Conservation (phyloP, 2,329 filamentous ascomycete species). For the Aspergillus pseudotamarii region DNA sequence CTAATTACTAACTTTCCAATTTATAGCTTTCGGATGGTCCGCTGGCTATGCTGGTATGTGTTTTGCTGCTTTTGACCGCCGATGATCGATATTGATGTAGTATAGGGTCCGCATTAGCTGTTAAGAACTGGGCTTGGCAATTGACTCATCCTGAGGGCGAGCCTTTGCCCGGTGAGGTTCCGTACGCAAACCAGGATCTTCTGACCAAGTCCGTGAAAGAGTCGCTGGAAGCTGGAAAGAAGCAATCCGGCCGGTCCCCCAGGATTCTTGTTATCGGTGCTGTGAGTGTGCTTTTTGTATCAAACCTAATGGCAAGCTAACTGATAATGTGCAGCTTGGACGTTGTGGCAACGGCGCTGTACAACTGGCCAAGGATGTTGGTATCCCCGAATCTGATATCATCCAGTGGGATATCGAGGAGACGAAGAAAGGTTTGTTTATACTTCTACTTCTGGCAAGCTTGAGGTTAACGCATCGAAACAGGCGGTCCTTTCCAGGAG, state of each 20-base stretch:
- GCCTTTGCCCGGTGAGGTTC: slow-evolving; percentile 64
- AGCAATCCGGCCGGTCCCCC: slow-evolving; percentile 68
- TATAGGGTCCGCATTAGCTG: slow-evolving; percentile 68
- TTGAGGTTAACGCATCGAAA: slow-evolving; percentile 26
- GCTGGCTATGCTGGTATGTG: slow-evolving; percentile 69
- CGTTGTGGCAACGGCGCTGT: slow-evolving; percentile 85
- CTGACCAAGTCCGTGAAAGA: slow-evolving; percentile 75
- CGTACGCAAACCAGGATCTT: slow-evolving; percentile 68
- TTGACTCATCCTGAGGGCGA: slow-evolving; percentile 68
- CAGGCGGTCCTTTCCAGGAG: slow-evolving; percentile 73
- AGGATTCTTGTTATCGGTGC: slow-evolving; percentile 82
- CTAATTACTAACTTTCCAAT: background rate
- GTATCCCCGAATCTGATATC: slow-evolving; percentile 70
- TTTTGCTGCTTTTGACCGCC: background rate
- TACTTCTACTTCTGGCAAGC: too few relatives aligned
- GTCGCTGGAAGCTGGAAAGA: slow-evolving; percentile 66
- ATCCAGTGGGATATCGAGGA: slow-evolving; percentile 77
- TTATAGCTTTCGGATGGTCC: slow-evolving; percentile 59
- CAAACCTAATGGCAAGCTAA: background rate
- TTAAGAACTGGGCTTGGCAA: slow-evolving; percentile 84
- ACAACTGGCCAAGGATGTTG: slow-evolving; percentile 74
- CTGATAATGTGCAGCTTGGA: slow-evolving; percentile 33
- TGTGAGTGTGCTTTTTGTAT: slow-evolving; percentile 37
- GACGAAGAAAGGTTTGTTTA: slow-evolving; percentile 62
- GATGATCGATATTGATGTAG: background rate